Evolutionary conservation across 495 filamentous ascomycete species (phyloP).

Genomic region (Aspergillus sclerotioniger): DNA sequence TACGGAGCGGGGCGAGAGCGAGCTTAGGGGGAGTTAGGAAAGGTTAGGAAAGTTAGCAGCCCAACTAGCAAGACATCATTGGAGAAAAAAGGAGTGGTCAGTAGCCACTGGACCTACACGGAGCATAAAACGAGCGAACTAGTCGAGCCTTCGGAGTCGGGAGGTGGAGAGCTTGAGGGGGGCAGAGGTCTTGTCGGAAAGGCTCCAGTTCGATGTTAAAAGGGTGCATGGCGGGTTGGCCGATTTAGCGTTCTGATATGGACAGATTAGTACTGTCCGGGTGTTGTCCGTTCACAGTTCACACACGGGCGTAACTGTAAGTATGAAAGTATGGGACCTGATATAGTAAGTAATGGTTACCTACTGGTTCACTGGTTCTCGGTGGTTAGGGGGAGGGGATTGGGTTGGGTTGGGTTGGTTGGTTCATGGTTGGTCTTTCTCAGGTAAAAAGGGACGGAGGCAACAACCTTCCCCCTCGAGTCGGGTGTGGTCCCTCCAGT

Average conservation of each 20-base stretch:
- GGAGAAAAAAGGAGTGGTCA: slow-evolving; percentile 16
- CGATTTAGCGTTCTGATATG: slow-evolving; percentile 13
- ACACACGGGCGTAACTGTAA: background rate
- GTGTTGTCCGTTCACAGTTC: background rate
- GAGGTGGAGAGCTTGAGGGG: slow-evolving; percentile 24
- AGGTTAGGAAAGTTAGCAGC: slow-evolving; percentile 12
- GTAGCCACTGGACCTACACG: slow-evolving; percentile 7
- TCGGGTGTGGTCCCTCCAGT: background rate
- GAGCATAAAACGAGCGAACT: slow-evolving; percentile 9
- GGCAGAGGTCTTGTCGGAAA: slow-evolving; percentile 2
- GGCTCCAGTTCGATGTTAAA: slow-evolving; percentile 4
- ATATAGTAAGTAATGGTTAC: no score
- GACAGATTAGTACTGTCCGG: background rate
- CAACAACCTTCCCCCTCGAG: no score
- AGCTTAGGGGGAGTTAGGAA: slow-evolving; percentile 12
- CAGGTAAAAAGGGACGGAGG: no score
- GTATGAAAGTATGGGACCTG: no score
- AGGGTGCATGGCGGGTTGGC: slow-evolving; percentile 8
- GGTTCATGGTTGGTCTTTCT: no score
- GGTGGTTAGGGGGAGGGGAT: no score
- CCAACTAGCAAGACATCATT: slow-evolving; percentile 12
- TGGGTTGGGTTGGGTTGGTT: no score
- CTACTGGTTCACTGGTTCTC: no score
- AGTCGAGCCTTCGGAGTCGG: slow-evolving; percentile 26
- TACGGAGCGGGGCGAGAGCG: slow-evolving; percentile 17